phyloP scores from a whole-genome alignment of 306 rosid genomes.

The Dalbergia oliveri region DNA sequence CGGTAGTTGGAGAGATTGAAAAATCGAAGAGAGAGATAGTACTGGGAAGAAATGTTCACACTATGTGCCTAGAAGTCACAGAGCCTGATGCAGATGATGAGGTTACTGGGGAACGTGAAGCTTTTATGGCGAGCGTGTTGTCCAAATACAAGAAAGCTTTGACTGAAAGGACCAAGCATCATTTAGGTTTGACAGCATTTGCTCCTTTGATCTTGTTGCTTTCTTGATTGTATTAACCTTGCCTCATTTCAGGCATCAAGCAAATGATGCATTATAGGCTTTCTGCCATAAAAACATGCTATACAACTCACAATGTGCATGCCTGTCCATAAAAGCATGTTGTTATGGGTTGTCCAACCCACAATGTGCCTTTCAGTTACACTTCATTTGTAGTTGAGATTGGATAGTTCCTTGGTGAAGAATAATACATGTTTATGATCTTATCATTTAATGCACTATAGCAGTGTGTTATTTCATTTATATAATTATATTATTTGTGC shows the following conservation, averaged over 20 bases:
- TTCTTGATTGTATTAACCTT: slow-evolving; percentile 23
- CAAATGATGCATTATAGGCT: slow-evolving; percentile 1
- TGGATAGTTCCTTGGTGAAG: not conserved
- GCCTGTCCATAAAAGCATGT: slow-evolving; percentile 8
- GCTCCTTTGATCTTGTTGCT: slow-evolving; percentile 10
- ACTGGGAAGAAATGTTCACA: slow-evolving; percentile 83
- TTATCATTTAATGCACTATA: no score
- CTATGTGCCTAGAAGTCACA: slow-evolving; percentile 71
- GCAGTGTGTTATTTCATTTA: no score
- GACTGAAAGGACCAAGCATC: slow-evolving; percentile 83
- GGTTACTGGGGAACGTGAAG: slow-evolving; percentile 84
- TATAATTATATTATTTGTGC: no score
- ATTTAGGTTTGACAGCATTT: slow-evolving; percentile 64
- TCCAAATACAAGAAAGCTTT: slow-evolving; percentile 77
- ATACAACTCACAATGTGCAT: not conserved
- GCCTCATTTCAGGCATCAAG: not conserved
- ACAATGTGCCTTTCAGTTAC: not conserved
- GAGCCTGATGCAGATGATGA: slow-evolving; percentile 91
- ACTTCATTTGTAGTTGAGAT: not conserved
- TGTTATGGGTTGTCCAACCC: not conserved
- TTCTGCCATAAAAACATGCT: slow-evolving; percentile 18
- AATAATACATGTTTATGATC: no score
- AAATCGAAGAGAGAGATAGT: slow-evolving; percentile 65
- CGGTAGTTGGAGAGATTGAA: slow-evolving; percentile 30
- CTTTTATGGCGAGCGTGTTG: slow-evolving; percentile 84